Evolutionary conservation across 2,329 filamentous ascomycete species (phyloP).

Genomic region (Neocucurbitaria cava): DNA sequence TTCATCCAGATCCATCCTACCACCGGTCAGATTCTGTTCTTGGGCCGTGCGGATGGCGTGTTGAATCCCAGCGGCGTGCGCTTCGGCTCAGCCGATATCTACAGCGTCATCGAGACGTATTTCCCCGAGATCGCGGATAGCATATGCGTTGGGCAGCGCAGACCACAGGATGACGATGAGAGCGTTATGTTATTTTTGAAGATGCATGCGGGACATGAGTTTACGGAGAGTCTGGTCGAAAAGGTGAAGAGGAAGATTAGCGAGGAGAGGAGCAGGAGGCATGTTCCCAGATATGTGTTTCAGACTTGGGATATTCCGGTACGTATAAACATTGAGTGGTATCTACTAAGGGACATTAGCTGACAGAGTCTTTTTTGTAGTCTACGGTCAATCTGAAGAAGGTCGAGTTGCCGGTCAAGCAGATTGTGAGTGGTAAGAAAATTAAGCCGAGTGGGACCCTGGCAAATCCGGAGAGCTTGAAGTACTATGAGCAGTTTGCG

Average conservation of each 20-base stretch:
- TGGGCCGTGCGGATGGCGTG: conserved; percentile 78
- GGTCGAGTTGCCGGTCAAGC: conserved; percentile 83
- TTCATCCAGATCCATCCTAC: conserved; percentile 74
- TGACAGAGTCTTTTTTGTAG: conserved; percentile 54
- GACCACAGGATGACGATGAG: conserved; percentile 66
- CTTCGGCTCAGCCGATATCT: conserved; percentile 83
- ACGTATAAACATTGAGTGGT: conserved; percentile 50
- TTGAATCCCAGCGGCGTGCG: conserved; percentile 80
- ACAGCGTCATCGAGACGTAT: conserved; percentile 71
- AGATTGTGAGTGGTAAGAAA: conserved; percentile 77
- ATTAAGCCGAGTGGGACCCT: conserved; percentile 80
- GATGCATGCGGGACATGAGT: conserved; percentile 62
- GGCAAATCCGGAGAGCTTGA: conserved; percentile 75
- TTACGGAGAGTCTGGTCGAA: conserved; percentile 54
- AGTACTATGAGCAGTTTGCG: conserved; percentile 82
- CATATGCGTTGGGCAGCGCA: conserved; percentile 80
- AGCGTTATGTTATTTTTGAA: conserved; percentile 66
- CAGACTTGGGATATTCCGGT: conserved; percentile 83
- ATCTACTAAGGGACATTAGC: background rate
- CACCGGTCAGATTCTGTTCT: conserved; percentile 70
- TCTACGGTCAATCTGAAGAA: conserved; percentile 86
- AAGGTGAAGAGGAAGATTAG: conserved; percentile 71
- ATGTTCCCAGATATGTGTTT: conserved; percentile 80
- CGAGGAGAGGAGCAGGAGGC: conserved; percentile 71
- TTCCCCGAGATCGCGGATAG: conserved; percentile 73